Percentiles rank a stretch among this genome's conserved stretches.
phyloP scores from a whole-genome alignment of 2,329 filamentous ascomycete genomes.

The Chaetothyriales sp. region DNA sequence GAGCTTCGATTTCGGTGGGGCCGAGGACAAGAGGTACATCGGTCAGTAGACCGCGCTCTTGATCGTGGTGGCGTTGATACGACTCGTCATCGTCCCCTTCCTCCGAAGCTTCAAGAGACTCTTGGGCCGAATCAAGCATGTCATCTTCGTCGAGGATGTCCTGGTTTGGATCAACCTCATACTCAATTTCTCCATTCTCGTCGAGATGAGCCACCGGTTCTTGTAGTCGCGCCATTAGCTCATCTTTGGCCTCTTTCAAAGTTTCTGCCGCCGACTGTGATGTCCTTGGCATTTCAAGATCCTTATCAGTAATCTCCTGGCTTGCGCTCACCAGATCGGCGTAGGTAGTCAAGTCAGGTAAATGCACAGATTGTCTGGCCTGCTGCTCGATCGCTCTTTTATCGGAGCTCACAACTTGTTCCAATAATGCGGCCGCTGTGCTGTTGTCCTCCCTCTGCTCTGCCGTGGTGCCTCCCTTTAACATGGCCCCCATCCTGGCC shows the following conservation, averaged over 20 bases:
- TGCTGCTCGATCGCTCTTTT: constrained; percentile 26
- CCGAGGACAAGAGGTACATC: constrained; percentile 91
- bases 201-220: constrained; percentile 27
- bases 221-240: constrained; percentile 36
- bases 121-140: constrained; percentile 29
- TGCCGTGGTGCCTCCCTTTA: constrained; percentile 3
- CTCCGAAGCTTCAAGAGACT: constrained; percentile 26
- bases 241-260: constrained; percentile 38
- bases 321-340: constrained; percentile 25
- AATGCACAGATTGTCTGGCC: constrained; percentile 28
- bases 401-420: constrained; percentile 19
- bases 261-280: constrained; percentile 36
- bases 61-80: constrained; percentile 36
- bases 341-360: constrained; percentile 32
- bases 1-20: constrained; percentile 84
- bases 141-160: constrained; percentile 27
- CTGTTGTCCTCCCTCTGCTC: constrained; percentile 10
- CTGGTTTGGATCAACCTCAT: constrained; percentile 26
- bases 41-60: constrained; percentile 65
- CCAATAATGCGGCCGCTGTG: neutral
- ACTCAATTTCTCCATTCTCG: constrained; percentile 32
- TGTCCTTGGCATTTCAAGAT: constrained; percentile 34
- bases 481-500: constrained; percentile 22
- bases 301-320: constrained; percentile 30
- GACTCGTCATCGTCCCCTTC: constrained; percentile 43